These are phyloP conservation scores for Serendipita sp. DNA, from an alignment of 768 basidiomycete species.

Conservation along the genomic window DNA sequence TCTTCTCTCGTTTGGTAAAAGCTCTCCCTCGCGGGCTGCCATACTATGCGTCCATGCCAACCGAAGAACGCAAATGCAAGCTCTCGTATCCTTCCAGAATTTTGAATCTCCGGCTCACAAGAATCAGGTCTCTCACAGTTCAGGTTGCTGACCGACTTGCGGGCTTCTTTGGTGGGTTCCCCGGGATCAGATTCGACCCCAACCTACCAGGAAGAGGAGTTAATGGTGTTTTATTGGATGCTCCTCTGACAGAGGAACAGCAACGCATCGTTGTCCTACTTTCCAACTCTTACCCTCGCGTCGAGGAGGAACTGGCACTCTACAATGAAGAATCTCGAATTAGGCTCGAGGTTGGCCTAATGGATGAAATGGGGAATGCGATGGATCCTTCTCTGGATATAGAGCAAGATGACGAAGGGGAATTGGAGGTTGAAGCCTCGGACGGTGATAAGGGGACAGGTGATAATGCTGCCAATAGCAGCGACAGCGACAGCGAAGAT, in stretches of 20 bases:
- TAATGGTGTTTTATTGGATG: not conserved
- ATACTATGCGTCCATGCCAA: constrained; percentile 20
- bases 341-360: not conserved
- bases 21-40: constrained; percentile 21
- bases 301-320: not conserved
- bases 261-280: not conserved
- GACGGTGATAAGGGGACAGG: not conserved
- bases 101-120: constrained; percentile 21
- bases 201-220: not conserved
- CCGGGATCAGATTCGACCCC: constrained; percentile 22
- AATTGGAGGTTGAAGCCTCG: not conserved
- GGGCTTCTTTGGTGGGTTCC: constrained; percentile 24
- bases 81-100: constrained; percentile 20
- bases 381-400: not conserved
- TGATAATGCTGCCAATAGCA: not conserved
- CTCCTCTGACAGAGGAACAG: not conserved
- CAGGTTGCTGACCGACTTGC: constrained; percentile 19
- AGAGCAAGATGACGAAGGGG: not conserved
- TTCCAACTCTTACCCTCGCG: not conserved
- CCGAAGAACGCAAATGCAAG: constrained; percentile 22
- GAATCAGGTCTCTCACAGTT: constrained; percentile 19
- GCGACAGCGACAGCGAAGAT: not conserved
- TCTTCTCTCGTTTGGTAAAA: constrained; percentile 21
- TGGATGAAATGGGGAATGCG: not conserved
- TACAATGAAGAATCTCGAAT: not conserved